phyloP scores from a whole-genome alignment of 2,329 filamentous ascomycete genomes.

The Botrytis squamosa region DNA sequence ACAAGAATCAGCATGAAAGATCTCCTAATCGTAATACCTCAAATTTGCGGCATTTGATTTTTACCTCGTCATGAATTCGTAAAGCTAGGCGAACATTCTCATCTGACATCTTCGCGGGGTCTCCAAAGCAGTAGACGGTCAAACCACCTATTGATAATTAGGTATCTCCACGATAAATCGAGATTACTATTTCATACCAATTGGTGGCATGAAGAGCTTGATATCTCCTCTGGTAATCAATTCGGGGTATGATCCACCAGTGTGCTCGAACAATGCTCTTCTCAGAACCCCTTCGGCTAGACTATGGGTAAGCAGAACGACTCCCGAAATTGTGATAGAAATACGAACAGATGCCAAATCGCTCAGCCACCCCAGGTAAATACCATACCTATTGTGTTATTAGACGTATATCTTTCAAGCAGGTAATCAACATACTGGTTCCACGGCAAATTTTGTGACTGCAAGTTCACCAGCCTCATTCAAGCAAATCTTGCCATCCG shows the following conservation, averaged over 20 bases:
- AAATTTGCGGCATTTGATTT: conserved; percentile 19
- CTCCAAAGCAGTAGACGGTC: conserved; percentile 96
- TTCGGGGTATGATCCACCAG: conserved; percentile 93
- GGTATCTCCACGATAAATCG: conserved; percentile 19
- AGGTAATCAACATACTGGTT: conserved; percentile 71
- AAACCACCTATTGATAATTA: conserved; percentile 53
- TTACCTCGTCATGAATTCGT: conserved; percentile 69
- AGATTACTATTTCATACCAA: conserved; percentile 80
- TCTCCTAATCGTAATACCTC: conserved; percentile 14
- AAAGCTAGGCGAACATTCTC: conserved; percentile 77
- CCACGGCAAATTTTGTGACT: conserved; percentile 95
- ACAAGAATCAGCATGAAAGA: conserved; percentile 29
- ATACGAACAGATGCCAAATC: conserved; percentile 70
- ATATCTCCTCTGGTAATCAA: conserved; percentile 92
- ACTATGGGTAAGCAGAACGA: conserved; percentile 64
- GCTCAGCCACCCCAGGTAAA: conserved; percentile 80
- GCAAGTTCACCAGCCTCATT: conserved; percentile 83
- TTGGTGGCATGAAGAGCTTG: conserved; percentile 93
- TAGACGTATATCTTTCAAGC: conserved; percentile 61
- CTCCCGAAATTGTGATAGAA: conserved; percentile 16
- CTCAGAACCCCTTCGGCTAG: conserved; percentile 85
- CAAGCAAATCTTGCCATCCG: conserved; percentile 83
- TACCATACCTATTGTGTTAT: conserved; percentile 63
- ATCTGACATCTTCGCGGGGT: conserved; percentile 90
- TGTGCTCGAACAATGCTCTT: conserved; percentile 88